phyloP scores from a whole-genome alignment of 257 asterid species.

The Solanum gracilifrons region DNA sequence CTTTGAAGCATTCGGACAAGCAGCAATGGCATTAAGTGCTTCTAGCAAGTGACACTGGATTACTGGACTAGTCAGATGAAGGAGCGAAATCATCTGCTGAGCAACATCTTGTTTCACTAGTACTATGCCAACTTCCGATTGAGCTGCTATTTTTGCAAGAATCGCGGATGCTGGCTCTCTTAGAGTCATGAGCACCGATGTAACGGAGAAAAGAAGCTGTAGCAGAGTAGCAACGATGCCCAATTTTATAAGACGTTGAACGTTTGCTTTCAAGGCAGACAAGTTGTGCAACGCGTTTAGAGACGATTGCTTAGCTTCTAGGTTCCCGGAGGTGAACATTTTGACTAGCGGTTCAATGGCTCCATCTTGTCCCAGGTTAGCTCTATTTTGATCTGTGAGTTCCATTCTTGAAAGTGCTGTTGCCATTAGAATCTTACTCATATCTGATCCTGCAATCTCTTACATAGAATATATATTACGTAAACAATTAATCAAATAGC shows the following conservation, averaged over 20 bases:
- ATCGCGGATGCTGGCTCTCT: slow-evolving; percentile 91
- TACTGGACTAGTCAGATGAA: slow-evolving; percentile 60
- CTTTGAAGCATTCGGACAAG: slow-evolving; percentile 37
- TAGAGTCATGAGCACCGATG: slow-evolving; percentile 71
- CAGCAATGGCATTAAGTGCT: slow-evolving; percentile 57
- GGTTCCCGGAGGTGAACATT: slow-evolving; percentile 72
- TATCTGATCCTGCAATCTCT: slow-evolving; percentile 63
- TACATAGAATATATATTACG: not conserved
- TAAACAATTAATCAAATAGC: not conserved
- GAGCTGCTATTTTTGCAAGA: slow-evolving; percentile 66
- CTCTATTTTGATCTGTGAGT: slow-evolving; percentile 61
- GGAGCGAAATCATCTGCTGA: slow-evolving; percentile 85
- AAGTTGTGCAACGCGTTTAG: slow-evolving; percentile 52
- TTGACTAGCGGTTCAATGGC: slow-evolving; percentile 56
- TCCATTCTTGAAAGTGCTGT: slow-evolving; percentile 67
- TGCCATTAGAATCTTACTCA: slow-evolving; percentile 83
- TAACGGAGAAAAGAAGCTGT: slow-evolving; percentile 90
- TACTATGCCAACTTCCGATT: slow-evolving; percentile 35
- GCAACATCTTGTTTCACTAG: slow-evolving; percentile 55
- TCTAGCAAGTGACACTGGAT: slow-evolving; percentile 64
- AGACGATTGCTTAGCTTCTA: slow-evolving; percentile 69
- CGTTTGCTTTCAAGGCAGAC: slow-evolving; percentile 43
- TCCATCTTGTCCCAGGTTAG: slow-evolving; percentile 57
- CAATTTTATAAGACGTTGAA: slow-evolving; percentile 37
- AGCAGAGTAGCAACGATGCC: slow-evolving; percentile 48